phyloP scores from a whole-genome alignment of 202 grass and related monocot species.

The Setaria italica region DNA sequence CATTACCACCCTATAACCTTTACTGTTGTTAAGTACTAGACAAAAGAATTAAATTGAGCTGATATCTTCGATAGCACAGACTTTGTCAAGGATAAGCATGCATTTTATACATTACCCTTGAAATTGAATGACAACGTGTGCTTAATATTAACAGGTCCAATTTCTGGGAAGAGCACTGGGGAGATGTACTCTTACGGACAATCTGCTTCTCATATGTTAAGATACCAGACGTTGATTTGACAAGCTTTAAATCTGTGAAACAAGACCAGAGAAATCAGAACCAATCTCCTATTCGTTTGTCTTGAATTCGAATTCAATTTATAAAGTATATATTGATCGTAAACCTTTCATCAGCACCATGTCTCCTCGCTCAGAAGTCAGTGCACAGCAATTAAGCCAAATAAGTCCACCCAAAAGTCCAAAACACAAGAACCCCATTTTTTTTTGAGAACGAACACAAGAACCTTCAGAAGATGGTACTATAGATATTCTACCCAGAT shows the following conservation, averaged over 20 bases:
- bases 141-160: constrained; percentile 34
- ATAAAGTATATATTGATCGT: neutral
- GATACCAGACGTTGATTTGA: constrained; percentile 39
- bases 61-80: constrained; percentile 14
- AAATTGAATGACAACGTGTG: constrained; percentile 12
- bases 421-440: neutral
- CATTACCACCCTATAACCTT: neutral
- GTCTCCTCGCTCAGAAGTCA: neutral
- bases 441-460: neutral
- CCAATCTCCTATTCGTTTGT: constrained; percentile 1
- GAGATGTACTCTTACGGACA: constrained; percentile 7
- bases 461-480: constrained; percentile 9
- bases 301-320: neutral
- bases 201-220: constrained; percentile 22
- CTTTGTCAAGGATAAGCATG: neutral
- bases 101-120: neutral
- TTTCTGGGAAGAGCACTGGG: neutral
- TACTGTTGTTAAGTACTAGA: neutral
- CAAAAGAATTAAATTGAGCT: constrained; percentile 8
- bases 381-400: neutral
- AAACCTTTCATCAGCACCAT: constrained; percentile 34
- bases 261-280: constrained; percentile 23
- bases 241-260: constrained; percentile 34
- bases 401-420: neutral
- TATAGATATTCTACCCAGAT: neutral